Percentiles rank a stretch among this genome's conserved stretches.
phyloP scores from a whole-genome alignment of 1,139 yeast species.

The Yamadazyma aaseri region DNA sequence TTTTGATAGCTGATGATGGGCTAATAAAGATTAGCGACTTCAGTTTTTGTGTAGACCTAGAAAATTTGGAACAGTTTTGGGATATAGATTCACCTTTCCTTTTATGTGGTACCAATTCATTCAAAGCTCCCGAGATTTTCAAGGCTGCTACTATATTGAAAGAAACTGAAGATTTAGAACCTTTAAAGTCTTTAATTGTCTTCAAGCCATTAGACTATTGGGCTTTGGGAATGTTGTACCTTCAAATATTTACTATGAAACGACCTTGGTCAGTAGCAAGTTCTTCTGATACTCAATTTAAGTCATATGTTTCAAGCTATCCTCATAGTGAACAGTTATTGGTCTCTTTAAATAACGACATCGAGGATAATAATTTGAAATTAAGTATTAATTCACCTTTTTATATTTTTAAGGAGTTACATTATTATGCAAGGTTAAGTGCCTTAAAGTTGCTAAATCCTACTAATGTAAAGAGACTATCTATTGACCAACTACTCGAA shows the following conservation, averaged over 20 bases:
- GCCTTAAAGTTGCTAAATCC: slow-evolving; percentile 40
- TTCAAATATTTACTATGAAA: slow-evolving; percentile 42
- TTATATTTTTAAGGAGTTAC: slow-evolving; percentile 33
- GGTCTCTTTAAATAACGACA: slow-evolving; percentile 18
- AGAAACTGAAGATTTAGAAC: slow-evolving; percentile 9
- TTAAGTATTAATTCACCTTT: slow-evolving; percentile 31
- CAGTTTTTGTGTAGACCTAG: slow-evolving; percentile 46
- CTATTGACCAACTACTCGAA: slow-evolving; percentile 26
- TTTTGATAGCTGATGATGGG: slow-evolving; percentile 46
- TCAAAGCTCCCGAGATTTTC: slow-evolving; percentile 56
- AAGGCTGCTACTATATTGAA: slow-evolving; percentile 21
- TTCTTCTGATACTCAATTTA: slow-evolving; percentile 22
- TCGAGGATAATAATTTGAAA: slow-evolving; percentile 22
- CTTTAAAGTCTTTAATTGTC: slow-evolving; percentile 14
- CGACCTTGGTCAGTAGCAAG: slow-evolving; percentile 50
- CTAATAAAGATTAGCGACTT: slow-evolving; percentile 49
- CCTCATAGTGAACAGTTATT: slow-evolving; percentile 21
- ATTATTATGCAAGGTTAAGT: slow-evolving; percentile 37
- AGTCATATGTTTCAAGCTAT: slow-evolving; percentile 21
- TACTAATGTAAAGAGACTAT: slow-evolving; percentile 21
- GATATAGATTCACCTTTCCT: slow-evolving; percentile 24
- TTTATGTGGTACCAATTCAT: slow-evolving; percentile 50
- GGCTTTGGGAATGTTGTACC: slow-evolving; percentile 52
- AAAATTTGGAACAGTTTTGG: slow-evolving; percentile 16
- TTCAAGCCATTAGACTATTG: slow-evolving; percentile 45